Evolutionary conservation across 345 rosid species (phyloP).

Genomic region (Boechera stricta): DNA sequence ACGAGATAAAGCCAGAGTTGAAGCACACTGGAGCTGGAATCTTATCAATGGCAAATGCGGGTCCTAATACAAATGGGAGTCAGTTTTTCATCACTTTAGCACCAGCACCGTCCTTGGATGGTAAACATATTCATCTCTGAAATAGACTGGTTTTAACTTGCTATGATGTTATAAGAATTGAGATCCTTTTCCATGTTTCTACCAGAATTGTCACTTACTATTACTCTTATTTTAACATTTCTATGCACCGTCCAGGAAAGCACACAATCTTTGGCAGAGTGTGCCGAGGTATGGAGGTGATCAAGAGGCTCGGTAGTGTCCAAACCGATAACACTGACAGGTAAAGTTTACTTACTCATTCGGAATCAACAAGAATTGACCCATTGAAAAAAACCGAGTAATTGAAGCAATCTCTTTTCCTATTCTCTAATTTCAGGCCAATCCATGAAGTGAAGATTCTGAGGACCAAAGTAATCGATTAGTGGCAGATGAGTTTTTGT

Average conservation of each 20-base stretch:
- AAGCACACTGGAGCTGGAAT: conserved; percentile 98
- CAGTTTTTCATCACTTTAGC: conserved; percentile 93
- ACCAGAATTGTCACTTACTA: background rate
- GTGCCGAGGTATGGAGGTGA: conserved; percentile 87
- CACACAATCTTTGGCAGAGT: conserved; percentile 98
- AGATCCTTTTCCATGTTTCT: background rate
- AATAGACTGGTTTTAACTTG: background rate
- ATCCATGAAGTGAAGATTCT: conserved; percentile 97
- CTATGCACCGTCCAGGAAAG: conserved; percentile 58
- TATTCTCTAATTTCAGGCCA: conserved; percentile 58
- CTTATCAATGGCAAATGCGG: conserved; percentile 97
- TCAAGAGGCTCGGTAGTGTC: conserved; percentile 94
- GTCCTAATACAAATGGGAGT: conserved; percentile 91
- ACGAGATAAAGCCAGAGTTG: conserved; percentile 81
- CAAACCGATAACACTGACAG: conserved; percentile 96
- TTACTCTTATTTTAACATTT: background rate
- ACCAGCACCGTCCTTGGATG: conserved; percentile 84
- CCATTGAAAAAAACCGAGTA: background rate
- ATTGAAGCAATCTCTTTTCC: background rate
- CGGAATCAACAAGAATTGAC: background rate
- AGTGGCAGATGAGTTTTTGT: background rate
- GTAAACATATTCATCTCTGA: conserved; percentile 48
- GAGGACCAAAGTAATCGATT: conserved; percentile 78
- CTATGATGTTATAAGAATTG: background rate
- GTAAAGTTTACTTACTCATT: conserved; percentile 45